Base-by-base conservation (phyloP, 345 rosid genomes). In the Eucalyptus pauciflora region DNA sequence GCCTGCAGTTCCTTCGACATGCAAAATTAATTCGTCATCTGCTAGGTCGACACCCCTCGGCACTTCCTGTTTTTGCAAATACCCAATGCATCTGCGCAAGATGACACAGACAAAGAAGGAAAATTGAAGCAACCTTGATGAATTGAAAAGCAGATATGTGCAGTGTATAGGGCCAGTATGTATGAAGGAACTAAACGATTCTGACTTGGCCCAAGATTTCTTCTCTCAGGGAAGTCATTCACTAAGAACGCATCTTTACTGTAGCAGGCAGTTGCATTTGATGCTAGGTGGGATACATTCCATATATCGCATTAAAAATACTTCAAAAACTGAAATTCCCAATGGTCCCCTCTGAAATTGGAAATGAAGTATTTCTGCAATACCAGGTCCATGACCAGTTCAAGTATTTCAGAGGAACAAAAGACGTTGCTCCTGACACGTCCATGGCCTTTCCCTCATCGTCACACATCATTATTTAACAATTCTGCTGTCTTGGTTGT, bases 1-100 rank as follows among this genome's bases (percentile, higher is more conserved):
- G 90, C 93, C 93, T 89, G 95, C 94, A 11, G 99, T 97, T 90
- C 99, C 99, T 86, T 96, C 99, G 20, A 96, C 96, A n/a, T 97
- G 98, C 91, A 97, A 91, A 91, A 96, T 94, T 86, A 95, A 94
- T 90, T 98, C 99, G 89, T 96, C 97, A 85, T 95, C 98, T 10
- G 94, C 99, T 83, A 98, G 91, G 88, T 94, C 96, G 58, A 95
- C 92, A 4, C 95, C 97, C 87, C 91, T 96, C 2, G 99, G 98
- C 62, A 81, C 94, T 50, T 93, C 91, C 93, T 94, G 98, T 85
- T 95, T 96, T 87, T 93, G 96, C 90, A 97, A 92, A 93, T 96
- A 94, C 93, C 93, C 95, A 88, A 95, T 91, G 92, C 98, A 94
- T 89, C 99, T 98, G 88, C 1, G 3, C 43, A 81, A 69, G 79